A percentile compares a stretch with the other conserved stretches of the same genome.
Evolutionary conservation across 805 yeast species (phyloP).

Genomic region (baker's yeast (Saccharomyces cerevisiae)): DNA sequence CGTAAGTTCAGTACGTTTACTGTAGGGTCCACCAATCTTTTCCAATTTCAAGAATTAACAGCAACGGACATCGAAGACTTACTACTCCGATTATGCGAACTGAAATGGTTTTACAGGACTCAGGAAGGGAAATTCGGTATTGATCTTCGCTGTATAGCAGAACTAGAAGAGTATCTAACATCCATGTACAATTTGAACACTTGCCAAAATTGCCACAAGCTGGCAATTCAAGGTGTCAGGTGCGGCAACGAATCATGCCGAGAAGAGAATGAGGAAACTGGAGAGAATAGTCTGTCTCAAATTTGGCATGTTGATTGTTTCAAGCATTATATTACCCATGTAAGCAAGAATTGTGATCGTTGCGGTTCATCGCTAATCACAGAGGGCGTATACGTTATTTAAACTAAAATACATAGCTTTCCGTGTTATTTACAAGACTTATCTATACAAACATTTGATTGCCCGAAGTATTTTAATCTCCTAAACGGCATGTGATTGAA

Average conservation of each 20-base stretch:
- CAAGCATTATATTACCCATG: conserved; percentile 24
- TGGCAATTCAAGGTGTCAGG: conserved; percentile 21
- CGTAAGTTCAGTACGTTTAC: conserved; percentile 10
- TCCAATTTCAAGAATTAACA: conserved; percentile 12
- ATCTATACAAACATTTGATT: not conserved
- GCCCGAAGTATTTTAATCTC: conserved; percentile 1
- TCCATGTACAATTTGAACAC: conserved; percentile 10
- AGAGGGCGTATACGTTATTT: conserved; percentile 14
- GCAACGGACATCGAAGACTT: conserved; percentile 17
- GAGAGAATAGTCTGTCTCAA: not conserved
- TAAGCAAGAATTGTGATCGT: conserved; percentile 14
- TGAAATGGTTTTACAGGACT: conserved; percentile 25
- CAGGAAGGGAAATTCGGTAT: conserved; percentile 19
- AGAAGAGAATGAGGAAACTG: not conserved
- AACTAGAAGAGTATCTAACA: conserved; percentile 20
- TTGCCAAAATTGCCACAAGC: conserved; percentile 18
- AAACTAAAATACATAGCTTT: not conserved
- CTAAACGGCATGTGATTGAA: not conserved
- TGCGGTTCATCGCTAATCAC: conserved; percentile 13
- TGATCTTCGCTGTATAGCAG: conserved; percentile 20
- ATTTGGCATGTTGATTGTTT: conserved; percentile 29
- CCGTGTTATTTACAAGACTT: not conserved
- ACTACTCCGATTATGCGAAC: conserved; percentile 13
- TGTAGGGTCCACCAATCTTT: conserved; percentile 16
- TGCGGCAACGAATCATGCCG: conserved; percentile 12